These are phyloP conservation scores for Ascochyta lentis DNA, from an alignment of 2,329 filamentous ascomycete species.

Conservation along the genomic window DNA sequence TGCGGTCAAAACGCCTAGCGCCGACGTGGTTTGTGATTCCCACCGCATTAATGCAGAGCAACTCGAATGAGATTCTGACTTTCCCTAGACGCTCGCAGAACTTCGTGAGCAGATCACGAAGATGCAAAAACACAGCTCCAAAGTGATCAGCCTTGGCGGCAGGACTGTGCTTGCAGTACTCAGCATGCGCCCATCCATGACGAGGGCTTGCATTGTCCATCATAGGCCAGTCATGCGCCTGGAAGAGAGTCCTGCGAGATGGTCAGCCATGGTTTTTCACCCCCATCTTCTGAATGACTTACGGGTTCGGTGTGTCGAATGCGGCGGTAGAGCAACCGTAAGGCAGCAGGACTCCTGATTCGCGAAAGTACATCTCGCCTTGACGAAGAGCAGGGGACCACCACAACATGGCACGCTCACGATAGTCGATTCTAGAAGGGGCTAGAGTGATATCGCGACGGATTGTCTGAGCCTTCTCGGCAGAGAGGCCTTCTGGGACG, in stretches of 20 bases:
- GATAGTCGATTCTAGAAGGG: slow-evolving; percentile 35
- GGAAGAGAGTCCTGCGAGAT: slow-evolving; percentile 46
- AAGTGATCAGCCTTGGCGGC: slow-evolving; percentile 47
- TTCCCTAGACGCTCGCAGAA: slow-evolving; percentile 41
- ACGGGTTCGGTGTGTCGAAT: slow-evolving; percentile 53
- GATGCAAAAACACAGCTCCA: slow-evolving; percentile 48
- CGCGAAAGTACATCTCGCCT: slow-evolving; percentile 39
- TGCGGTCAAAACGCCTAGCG: slow-evolving; percentile 41
- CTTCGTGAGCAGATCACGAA: slow-evolving; percentile 36
- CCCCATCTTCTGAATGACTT: slow-evolving; percentile 20
- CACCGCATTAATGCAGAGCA: slow-evolving; percentile 37
- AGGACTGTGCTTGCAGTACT: slow-evolving; percentile 33
- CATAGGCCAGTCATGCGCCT: slow-evolving; percentile 47
- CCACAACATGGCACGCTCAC: slow-evolving; percentile 38
- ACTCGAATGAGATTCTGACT: slow-evolving; percentile 31
- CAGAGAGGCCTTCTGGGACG: slow-evolving; percentile 32
- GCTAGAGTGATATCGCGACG: slow-evolving; percentile 40
- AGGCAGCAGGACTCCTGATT: slow-evolving; percentile 52
- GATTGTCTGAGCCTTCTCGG: slow-evolving; percentile 26
- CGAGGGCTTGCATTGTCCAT: slow-evolving; percentile 47
- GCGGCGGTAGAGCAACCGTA: slow-evolving; percentile 43
- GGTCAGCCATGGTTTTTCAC: not conserved
- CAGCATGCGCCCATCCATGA: slow-evolving; percentile 44
- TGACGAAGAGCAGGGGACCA: slow-evolving; percentile 36
- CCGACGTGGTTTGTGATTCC: slow-evolving; percentile 26